phyloP scores from a whole-genome alignment of 1,284 basidiomycete species.

The Exobasidium rhododendri region DNA sequence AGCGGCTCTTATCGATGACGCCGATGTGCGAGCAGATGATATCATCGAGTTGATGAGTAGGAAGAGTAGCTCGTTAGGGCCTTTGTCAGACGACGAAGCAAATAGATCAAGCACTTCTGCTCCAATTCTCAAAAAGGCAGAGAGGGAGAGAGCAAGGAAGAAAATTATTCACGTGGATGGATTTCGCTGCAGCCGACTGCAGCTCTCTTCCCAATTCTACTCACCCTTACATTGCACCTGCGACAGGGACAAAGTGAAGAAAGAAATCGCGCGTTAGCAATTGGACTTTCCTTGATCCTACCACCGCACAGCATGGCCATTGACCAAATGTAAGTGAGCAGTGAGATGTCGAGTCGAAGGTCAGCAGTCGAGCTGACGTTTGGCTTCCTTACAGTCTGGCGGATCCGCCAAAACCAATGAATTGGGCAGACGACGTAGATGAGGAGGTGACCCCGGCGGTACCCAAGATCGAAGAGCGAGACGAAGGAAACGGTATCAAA shows the following conservation, averaged over 20 bases:
- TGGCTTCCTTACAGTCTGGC: background rate
- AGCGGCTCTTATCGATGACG: background rate
- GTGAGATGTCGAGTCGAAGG: background rate
- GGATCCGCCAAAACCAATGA: conserved; percentile 25
- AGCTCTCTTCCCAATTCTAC: background rate
- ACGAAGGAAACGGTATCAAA: conserved; percentile 84
- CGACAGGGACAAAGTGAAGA: too few relatives aligned
- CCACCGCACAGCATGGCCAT: background rate
- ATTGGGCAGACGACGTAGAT: conserved; percentile 54
- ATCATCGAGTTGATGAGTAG: conserved; percentile 12
- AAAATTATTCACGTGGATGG: background rate
- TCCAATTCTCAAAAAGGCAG: too few relatives aligned
- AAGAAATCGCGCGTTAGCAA: background rate
- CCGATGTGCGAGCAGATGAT: background rate
- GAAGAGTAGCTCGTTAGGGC: background rate
- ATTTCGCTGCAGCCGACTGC: background rate
- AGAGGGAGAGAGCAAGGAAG: background rate
- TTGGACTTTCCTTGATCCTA: background rate
- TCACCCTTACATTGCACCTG: background rate
- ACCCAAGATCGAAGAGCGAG: conserved; percentile 60
- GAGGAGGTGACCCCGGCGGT: conserved; percentile 25
- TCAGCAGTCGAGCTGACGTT: background rate
- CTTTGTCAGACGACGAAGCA: background rate
- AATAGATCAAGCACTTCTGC: too few relatives aligned
- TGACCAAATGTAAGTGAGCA: background rate